Conservation (phyloP, 2,329 filamentous ascomycete genomes). For the Ophiostoma angusticollis region DNA sequence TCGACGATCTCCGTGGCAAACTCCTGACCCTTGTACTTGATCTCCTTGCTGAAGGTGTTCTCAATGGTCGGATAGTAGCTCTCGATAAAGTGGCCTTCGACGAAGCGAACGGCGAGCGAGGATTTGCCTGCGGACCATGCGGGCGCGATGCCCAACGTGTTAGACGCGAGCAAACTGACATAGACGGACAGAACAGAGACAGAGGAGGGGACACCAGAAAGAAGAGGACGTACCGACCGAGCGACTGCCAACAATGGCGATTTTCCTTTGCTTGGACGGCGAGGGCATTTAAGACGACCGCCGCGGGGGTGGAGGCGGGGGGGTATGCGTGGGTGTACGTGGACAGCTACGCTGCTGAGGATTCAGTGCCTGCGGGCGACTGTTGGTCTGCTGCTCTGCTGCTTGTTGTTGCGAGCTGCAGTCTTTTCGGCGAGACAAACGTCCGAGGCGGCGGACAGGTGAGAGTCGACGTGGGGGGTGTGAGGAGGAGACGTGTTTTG, state of each 20-base stretch:
- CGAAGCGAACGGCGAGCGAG: constrained; percentile 90
- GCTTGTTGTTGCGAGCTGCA: too few relatives aligned
- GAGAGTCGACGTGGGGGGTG: too few relatives aligned
- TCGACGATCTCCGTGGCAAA: constrained; percentile 96
- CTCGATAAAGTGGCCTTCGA: constrained; percentile 96
- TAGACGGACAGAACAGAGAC: not conserved
- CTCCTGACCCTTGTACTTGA: constrained; percentile 85
- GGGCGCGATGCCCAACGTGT: not conserved
- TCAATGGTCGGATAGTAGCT: constrained; percentile 99
- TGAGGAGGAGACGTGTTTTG: too few relatives aligned
- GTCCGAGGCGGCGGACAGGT: too few relatives aligned
- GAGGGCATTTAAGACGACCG: constrained; percentile 20
- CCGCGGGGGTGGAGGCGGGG: too few relatives aligned
- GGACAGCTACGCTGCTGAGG: too few relatives aligned
- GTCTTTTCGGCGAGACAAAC: too few relatives aligned
- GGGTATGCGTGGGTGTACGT: too few relatives aligned
- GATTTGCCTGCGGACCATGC: constrained; percentile 86
- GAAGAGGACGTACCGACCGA: constrained; percentile 45
- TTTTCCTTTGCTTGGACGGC: constrained; percentile 78
- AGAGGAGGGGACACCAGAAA: not conserved
- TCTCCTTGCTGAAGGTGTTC: constrained; percentile 95
- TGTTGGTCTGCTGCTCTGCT: too few relatives aligned
- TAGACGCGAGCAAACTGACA: not conserved
- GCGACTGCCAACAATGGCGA: constrained; percentile 89
- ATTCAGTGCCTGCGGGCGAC: too few relatives aligned